Percentiles rank a stretch among this genome's conserved stretches.
Conservation (phyloP, 2,329 filamentous ascomycete genomes). For the Huntiella bhutanensis region DNA sequence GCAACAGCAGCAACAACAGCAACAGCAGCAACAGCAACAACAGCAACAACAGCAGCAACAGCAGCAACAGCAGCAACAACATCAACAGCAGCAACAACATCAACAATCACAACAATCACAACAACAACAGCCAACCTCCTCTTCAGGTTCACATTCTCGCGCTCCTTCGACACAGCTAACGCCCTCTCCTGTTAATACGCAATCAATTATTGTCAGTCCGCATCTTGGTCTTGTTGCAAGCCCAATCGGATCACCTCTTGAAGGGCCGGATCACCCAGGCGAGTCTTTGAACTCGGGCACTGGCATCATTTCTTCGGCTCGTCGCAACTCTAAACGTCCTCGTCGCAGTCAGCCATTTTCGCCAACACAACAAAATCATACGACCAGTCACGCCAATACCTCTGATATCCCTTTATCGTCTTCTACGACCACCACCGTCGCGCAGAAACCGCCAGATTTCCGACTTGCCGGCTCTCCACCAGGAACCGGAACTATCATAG, state of each 20-base stretch:
- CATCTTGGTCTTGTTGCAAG: too few species aligned
- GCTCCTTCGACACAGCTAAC: neutral
- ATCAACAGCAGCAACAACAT: conserved; percentile 2
- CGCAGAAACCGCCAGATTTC: neutral
- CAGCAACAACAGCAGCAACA: conserved; percentile 2
- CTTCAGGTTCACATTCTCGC: neutral
- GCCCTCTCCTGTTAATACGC: too few species aligned
- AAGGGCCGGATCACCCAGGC: too few species aligned
- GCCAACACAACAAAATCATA: neutral
- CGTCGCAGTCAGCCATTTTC: neutral
- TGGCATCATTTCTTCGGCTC: too few species aligned
- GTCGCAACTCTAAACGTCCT: neutral
- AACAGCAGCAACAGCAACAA: neutral
- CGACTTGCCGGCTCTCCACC: neutral
- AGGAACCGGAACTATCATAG: neutral
- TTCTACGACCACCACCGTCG: neutral
- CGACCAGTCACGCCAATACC: neutral
- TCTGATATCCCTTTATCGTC: conserved; percentile 6
- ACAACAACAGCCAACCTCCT: neutral
- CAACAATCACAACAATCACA: conserved; percentile 1
- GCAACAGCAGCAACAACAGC: conserved; percentile 6
- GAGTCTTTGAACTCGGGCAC: too few species aligned
- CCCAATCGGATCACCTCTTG: too few species aligned
- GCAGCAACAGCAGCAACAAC: conserved; percentile 5
- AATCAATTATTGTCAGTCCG: too few species aligned